Conservation (phyloP, 768 basidiomycete genomes). For the Lactifluus pinguis region DNA sequence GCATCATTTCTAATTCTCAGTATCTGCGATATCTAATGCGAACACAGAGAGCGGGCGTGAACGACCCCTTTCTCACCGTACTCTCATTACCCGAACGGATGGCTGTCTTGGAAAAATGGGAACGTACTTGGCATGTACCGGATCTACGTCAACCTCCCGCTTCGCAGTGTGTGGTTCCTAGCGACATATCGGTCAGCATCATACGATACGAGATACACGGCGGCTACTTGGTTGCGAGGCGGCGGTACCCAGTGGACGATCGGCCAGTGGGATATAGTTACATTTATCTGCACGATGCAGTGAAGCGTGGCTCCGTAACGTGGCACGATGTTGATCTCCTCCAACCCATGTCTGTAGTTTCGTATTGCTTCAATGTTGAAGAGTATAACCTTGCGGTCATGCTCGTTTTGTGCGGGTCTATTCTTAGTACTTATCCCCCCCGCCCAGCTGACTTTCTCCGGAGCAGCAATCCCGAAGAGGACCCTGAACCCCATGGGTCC, state of each 20-base stretch:
- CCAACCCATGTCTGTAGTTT: constrained; percentile 1
- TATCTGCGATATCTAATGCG: constrained; percentile 13
- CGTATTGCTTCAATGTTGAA: constrained; percentile 10
- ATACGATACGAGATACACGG: constrained; percentile 11
- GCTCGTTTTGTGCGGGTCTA: constrained; percentile 7
- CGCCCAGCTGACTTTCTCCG: neutral
- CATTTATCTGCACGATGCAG: constrained; percentile 2
- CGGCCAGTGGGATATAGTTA: constrained; percentile 13
- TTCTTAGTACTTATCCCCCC: too few relatives aligned
- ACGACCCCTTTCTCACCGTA: constrained; percentile 3
- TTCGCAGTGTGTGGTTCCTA: constrained; percentile 8
- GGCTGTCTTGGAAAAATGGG: constrained; percentile 7
- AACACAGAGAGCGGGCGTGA: constrained; percentile 8
- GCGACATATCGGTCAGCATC: neutral
- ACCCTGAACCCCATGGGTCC: constrained; percentile 1
- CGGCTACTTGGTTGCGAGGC: constrained; percentile 9
- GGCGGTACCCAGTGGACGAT: constrained; percentile 9
- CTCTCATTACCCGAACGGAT: constrained; percentile 10
- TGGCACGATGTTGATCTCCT: constrained; percentile 12
- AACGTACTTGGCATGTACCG: constrained; percentile 3
- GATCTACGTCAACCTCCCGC: constrained; percentile 11
- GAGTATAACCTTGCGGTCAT: constrained; percentile 10
- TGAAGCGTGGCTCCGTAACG: neutral
- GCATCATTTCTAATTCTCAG: constrained; percentile 7
- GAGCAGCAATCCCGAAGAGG: constrained; percentile 3